A percentile compares a stretch with the other conserved stretches of the same genome.
phyloP scores from a whole-genome alignment of 148 eudicot species.

The Agrostemma githago region DNA sequence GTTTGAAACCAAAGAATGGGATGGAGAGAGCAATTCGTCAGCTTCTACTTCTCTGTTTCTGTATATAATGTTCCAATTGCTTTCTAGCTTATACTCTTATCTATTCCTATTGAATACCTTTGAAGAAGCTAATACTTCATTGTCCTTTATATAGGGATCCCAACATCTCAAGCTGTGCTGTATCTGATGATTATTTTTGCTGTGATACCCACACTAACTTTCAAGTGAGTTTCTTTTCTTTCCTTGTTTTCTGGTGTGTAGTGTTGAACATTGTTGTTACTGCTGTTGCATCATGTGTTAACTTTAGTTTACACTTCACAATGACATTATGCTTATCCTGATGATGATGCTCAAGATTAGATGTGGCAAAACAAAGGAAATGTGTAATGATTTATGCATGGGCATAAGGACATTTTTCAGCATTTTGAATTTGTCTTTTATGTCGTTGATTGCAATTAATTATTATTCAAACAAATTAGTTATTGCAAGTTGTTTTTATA shows the following conservation, averaged over 20 bases:
- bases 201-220: constrained; percentile 43
- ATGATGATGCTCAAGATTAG: background rate
- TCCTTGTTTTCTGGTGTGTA: constrained; percentile 1
- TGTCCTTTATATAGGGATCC: constrained; percentile 31
- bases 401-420: background rate
- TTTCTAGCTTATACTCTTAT: background rate
- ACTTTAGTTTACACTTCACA: background rate
- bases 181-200: constrained; percentile 39
- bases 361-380: background rate
- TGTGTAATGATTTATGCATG: background rate
- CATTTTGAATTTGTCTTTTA: background rate
- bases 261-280: background rate
- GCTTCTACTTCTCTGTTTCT: background rate
- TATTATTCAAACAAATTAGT: background rate
- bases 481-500: background rate
- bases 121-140: constrained; percentile 5
- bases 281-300: background rate
- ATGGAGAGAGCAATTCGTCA: background rate
- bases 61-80: background rate
- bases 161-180: constrained; percentile 32
- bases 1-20: too few species aligned
- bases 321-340: background rate
- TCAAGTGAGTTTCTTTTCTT: constrained; percentile 34
- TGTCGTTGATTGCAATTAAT: background rate
- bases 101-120: background rate